Evolutionary conservation across 306 rosid genomes (phyloP).

Genomic region (Lathyrus aphaca): DNA sequence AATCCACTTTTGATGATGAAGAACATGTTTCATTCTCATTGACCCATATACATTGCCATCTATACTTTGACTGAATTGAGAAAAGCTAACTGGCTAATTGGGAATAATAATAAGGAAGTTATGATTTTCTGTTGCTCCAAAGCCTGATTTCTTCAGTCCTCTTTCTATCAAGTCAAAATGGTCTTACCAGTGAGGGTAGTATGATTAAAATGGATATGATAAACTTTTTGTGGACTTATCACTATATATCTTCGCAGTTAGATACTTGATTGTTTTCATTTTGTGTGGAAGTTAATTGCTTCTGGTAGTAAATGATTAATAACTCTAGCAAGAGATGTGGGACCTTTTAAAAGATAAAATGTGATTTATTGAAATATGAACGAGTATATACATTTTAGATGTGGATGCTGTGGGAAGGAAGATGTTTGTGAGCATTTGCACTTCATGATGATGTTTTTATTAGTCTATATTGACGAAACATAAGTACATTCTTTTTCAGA

Average conservation of each 20-base stretch:
- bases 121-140: conserved; percentile 14
- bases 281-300: conserved; percentile 30
- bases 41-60: not conserved
- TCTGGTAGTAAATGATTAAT: conserved; percentile 25
- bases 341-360: conserved; percentile 26
- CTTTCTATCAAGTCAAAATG: conserved; percentile 26
- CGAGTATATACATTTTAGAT: not conserved
- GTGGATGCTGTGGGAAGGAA: conserved; percentile 29
- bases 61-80: conserved; percentile 17
- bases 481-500: conserved; percentile 54
- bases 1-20: conserved; percentile 15
- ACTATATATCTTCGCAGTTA: not conserved
- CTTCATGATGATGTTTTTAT: conserved; percentile 10
- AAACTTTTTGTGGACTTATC: conserved; percentile 24
- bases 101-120: not conserved
- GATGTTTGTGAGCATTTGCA: conserved; percentile 31
- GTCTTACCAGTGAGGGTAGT: conserved; percentile 24
- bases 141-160: conserved; percentile 22
- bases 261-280: conserved; percentile 26
- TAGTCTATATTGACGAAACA: conserved; percentile 8
- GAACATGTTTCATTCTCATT: conserved; percentile 6
- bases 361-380: conserved; percentile 2
- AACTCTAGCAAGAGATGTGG: conserved; percentile 16
- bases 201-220: conserved; percentile 13
- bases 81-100: conserved; percentile 17